Evolutionary conservation across 192 early-diverging fungal species (phyloP).

Genomic region (Linnemannia elongata): DNA sequence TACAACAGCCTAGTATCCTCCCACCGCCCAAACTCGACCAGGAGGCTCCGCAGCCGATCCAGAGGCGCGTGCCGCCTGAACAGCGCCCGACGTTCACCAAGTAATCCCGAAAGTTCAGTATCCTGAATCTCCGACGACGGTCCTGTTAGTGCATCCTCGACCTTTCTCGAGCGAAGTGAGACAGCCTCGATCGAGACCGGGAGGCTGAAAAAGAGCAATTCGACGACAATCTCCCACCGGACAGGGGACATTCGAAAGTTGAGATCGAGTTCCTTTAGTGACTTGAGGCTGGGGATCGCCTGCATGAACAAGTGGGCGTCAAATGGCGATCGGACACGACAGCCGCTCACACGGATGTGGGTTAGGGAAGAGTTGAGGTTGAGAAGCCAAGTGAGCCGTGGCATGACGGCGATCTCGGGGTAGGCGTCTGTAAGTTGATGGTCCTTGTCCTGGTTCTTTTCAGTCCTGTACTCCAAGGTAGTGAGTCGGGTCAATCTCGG

Average conservation of each 20-base stretch:
- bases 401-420: conserved; percentile 3
- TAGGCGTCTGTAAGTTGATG: not conserved
- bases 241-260: not conserved
- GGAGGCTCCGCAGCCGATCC: not conserved
- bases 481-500: not conserved
- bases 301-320: not conserved
- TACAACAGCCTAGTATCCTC: not conserved
- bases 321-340: not conserved
- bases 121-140: not conserved
- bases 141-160: not conserved
- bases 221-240: not conserved
- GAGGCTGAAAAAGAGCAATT: not conserved
- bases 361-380: not conserved
- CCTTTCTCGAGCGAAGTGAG: not conserved
- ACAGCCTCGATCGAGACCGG: not conserved
- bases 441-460: not conserved
- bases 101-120: not conserved
- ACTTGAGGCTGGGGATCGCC: not conserved
- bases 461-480: not conserved
- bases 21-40: conserved; percentile 4
- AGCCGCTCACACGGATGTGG: not conserved
- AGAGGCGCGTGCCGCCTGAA: not conserved
- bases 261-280: not conserved
- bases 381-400: not conserved
- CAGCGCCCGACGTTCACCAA: not conserved